Percentiles rank a stretch among this genome's conserved stretches.
phyloP scores from a whole-genome alignment of 352 stramenopile genomes.

The Pythium inflatum region DNA sequence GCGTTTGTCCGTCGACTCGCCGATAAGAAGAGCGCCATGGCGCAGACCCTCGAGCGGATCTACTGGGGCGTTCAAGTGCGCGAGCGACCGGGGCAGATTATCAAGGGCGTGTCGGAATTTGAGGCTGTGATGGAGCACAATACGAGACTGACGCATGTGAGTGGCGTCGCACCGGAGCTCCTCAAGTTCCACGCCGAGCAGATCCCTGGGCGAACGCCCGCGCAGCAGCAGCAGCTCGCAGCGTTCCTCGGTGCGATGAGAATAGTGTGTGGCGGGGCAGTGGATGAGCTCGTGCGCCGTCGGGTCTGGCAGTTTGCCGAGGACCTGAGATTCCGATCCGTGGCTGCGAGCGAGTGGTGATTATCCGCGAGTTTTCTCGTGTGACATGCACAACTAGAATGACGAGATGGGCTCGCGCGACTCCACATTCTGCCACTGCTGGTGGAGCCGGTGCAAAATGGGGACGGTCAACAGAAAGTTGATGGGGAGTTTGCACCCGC shows the following conservation, averaged over 20 bases:
- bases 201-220: background rate
- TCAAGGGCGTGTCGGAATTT: background rate
- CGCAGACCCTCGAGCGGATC: background rate
- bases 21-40: background rate
- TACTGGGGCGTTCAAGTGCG: slow-evolving; percentile 1
- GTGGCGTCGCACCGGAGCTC: background rate
- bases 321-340: background rate
- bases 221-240: background rate
- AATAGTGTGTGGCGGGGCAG: background rate
- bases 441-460: too few species aligned
- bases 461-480: too few species aligned
- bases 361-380: too few species aligned
- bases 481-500: too few species aligned
- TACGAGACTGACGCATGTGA: slow-evolving; percentile 1
- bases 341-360: background rate
- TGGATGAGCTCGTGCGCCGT: slow-evolving; percentile 1
- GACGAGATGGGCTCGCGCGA: too few species aligned
- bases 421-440: too few species aligned
- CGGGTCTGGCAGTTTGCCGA: slow-evolving; percentile 5
- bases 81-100: background rate
- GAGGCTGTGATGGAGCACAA: slow-evolving; percentile 1
- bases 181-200: background rate
- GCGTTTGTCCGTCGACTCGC: background rate
- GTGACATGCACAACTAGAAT: too few species aligned
- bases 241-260: background rate